Evolutionary conservation across 345 rosid genomes (phyloP), one percentile per base, ranked within the genome.

Genomic region (Boechera divaricarpa): DNA sequence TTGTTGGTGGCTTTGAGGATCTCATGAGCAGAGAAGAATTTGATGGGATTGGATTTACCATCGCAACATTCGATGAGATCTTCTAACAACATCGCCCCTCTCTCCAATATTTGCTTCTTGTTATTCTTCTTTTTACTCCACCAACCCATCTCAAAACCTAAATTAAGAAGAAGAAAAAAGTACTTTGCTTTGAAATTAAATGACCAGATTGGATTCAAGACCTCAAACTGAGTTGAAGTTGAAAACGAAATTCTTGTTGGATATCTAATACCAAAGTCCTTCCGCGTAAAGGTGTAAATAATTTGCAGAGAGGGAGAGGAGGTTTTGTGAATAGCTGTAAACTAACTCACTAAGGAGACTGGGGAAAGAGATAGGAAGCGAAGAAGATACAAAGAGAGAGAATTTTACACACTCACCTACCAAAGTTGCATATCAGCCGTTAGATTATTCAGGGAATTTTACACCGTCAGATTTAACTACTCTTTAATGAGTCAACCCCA

Each of bases 351-450:
- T 21, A 21, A 21, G 24, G 24, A 21, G 24, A 1, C 16, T 49
- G 62, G 57, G 75, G 77, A 77, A 16, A 72, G 77, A 77, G 72
- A 77, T 71, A 48, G 77, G 67, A 41, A 35, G 29, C 32, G 47
- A 38, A 69, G 63, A 52, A 16, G 24, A 67, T 4, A 76, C 63
- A 42, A 39, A 47, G 29, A 38, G 67, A 38, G 24, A 21, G 24
- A 21, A 21, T 21, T 67, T 36, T 44, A n/a, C 29, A 59, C 73
- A 42, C 33, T 55, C 48, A 70, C 70, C 71, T 63, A 70, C 4
- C 75, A 35, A 11, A 55, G 2, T 63, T 24, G 26, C 31, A n/a
- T 63, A 33, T 4, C 35, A 10, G 8, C 80, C 80, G 29, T 77
- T 77, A 28, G 76, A 70, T 77, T 63, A 10, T 1, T 7, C 26